A percentile compares a stretch with the other conserved stretches of the same genome.
These are phyloP conservation scores for Vachellia collinsii DNA, from an alignment of 306 rosid species.

Conservation along the genomic window DNA sequence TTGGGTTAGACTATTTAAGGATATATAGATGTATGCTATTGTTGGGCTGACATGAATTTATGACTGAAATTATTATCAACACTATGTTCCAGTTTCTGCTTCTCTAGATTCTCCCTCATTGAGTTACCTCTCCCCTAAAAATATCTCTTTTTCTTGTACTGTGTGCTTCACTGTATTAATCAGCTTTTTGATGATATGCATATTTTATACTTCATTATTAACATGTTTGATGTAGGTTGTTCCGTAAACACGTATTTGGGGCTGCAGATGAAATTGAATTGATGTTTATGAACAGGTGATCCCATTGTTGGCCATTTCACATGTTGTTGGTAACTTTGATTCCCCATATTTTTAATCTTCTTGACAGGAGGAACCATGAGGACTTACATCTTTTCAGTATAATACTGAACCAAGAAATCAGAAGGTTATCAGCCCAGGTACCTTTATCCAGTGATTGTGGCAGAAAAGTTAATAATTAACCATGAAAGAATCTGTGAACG, in stretches of 20 bases:
- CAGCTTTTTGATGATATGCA: background rate
- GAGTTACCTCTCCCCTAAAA: background rate
- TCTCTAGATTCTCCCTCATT: background rate
- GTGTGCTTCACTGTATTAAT: constrained; percentile 10
- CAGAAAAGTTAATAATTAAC: background rate
- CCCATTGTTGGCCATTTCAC: constrained; percentile 22
- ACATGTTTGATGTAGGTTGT: constrained; percentile 58
- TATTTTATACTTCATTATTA: background rate
- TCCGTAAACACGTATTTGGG: constrained; percentile 84
- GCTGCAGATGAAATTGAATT: constrained; percentile 95
- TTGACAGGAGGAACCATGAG: constrained; percentile 84
- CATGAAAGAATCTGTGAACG: constrained; percentile 1
- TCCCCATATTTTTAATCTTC: constrained; percentile 6
- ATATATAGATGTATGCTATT: background rate
- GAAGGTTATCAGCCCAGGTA: constrained; percentile 89
- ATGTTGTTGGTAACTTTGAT: constrained; percentile 29
- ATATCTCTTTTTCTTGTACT: background rate
- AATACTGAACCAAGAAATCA: constrained; percentile 88
- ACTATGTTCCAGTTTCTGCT: background rate
- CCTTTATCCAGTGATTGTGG: background rate
- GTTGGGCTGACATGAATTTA: constrained; percentile 2
- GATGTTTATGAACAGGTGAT: constrained; percentile 94
- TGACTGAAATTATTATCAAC: background rate
- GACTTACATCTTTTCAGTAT: constrained; percentile 76
- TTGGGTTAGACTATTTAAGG: background rate